Evolutionary conservation across 257 asterid genomes (phyloP).

Genomic region (Henckelia pumila): DNA sequence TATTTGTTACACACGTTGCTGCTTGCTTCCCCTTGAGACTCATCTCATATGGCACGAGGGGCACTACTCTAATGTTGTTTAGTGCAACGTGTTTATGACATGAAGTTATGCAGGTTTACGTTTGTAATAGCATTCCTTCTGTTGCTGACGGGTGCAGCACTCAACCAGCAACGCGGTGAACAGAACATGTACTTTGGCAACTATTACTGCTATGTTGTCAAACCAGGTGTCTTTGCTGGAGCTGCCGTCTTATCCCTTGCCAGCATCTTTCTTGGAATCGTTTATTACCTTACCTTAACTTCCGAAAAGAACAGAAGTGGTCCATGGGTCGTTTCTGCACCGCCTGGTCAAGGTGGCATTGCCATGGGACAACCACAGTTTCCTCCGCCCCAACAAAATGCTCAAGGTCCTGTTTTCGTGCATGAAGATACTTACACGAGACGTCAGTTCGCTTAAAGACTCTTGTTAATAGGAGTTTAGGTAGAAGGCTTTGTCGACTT

Average conservation of each 20-base stretch:
- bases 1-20: neutral
- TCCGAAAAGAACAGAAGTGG: constrained; percentile 37
- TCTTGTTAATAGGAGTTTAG: neutral
- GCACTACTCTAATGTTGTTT: neutral
- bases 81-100: neutral
- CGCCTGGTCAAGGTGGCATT: constrained; percentile 55
- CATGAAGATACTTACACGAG: constrained; percentile 88
- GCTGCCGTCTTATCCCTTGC: constrained; percentile 74
- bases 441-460: constrained; percentile 52
- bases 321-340: constrained; percentile 41
- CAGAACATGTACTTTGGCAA: constrained; percentile 65
- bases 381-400: constrained; percentile 43
- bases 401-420: constrained; percentile 71
- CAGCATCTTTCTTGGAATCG: constrained; percentile 62
- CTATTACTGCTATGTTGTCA: constrained; percentile 73
- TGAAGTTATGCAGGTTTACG: constrained; percentile 62
- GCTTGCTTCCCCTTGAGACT: neutral
- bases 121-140: constrained; percentile 80
- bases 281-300: constrained; percentile 53
- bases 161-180: constrained; percentile 77
- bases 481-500: neutral
- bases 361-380: constrained; percentile 88
- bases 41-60: neutral
- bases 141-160: constrained; percentile 88
- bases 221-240: constrained; percentile 87